These are phyloP conservation scores for Priceomyces castillae DNA, from an alignment of 805 yeast species.

Conservation along the genomic window DNA sequence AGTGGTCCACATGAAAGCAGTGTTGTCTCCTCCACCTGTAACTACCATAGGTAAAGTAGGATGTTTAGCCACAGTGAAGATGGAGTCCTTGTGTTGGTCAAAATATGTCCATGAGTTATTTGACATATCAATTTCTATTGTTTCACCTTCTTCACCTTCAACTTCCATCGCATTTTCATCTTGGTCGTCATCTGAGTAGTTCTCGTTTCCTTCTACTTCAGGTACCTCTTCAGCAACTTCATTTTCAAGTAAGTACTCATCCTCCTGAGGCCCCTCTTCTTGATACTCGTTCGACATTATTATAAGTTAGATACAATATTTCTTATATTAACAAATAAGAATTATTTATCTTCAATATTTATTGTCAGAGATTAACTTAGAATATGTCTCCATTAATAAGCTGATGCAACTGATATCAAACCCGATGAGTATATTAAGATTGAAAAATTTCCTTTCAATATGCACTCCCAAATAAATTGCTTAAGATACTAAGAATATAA, in stretches of 20 bases:
- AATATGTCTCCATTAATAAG: conserved; percentile 3
- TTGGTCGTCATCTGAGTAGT: conserved; percentile 34
- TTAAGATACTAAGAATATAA: neutral
- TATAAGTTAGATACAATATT: no score
- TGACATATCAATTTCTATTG: conserved; percentile 77
- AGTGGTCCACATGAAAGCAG: conserved; percentile 89
- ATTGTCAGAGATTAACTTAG: neutral
- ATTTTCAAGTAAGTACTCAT: conserved; percentile 23
- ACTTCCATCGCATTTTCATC: conserved; percentile 32
- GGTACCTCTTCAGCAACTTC: conserved; percentile 36
- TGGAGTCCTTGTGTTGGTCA: conserved; percentile 85
- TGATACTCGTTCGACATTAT: conserved; percentile 6
- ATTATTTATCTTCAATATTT: neutral
- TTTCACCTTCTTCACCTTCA: conserved; percentile 41
- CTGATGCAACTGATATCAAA: neutral
- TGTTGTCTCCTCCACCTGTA: conserved; percentile 95
- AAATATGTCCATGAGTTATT: conserved; percentile 89
- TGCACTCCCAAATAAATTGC: neutral
- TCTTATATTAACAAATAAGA: no score
- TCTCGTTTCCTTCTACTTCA: conserved; percentile 18
- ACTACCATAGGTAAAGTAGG: conserved; percentile 82
- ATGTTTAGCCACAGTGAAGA: conserved; percentile 77
- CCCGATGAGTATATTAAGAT: neutral
- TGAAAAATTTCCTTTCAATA: conserved; percentile 1
- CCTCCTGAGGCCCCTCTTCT: conserved; percentile 14